A percentile compares a stretch with the other conserved stretches of the same genome.
These are phyloP conservation scores for Mycena chlorophos DNA, from an alignment of 768 basidiomycete genomes.

Conservation along the genomic window DNA sequence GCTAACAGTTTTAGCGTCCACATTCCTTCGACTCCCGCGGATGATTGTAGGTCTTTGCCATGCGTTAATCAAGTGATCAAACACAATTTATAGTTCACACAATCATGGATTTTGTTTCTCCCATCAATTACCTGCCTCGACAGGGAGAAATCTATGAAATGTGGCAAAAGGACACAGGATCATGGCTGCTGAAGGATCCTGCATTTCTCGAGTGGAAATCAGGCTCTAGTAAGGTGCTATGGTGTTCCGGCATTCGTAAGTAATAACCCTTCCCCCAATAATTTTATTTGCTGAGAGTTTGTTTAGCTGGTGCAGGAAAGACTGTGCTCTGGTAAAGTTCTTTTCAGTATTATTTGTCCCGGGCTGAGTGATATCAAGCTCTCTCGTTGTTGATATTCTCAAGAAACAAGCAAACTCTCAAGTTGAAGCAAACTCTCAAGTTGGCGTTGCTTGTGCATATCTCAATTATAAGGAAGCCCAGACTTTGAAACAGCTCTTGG, in stretches of 20 bases:
- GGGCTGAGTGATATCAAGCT: neutral
- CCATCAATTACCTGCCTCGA: neutral
- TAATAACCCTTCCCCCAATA: neutral
- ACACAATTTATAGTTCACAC: no score
- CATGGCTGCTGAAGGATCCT: conserved; percentile 1
- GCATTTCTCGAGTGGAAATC: neutral
- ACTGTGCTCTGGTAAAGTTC: neutral
- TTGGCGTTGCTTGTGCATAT: neutral
- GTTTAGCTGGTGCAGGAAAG: neutral
- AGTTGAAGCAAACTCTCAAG: neutral
- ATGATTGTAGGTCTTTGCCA: no score
- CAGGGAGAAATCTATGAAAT: neutral
- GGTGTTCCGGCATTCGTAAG: conserved; percentile 1
- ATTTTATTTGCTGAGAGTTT: neutral
- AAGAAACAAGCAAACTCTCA: neutral
- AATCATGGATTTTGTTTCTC: no score
- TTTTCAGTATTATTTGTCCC: neutral
- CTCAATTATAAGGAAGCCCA: neutral
- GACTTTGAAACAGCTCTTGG: neutral
- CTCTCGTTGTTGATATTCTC: neutral
- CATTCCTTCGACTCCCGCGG: no score
- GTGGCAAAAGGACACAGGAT: conserved; percentile 1
- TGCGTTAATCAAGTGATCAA: no score
- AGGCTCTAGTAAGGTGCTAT: neutral
- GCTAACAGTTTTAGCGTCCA: no score